Evolutionary conservation across 768 basidiomycete genomes (phyloP), one percentile per base, ranked within the genome.

Genomic region (Harrya chromipes): DNA sequence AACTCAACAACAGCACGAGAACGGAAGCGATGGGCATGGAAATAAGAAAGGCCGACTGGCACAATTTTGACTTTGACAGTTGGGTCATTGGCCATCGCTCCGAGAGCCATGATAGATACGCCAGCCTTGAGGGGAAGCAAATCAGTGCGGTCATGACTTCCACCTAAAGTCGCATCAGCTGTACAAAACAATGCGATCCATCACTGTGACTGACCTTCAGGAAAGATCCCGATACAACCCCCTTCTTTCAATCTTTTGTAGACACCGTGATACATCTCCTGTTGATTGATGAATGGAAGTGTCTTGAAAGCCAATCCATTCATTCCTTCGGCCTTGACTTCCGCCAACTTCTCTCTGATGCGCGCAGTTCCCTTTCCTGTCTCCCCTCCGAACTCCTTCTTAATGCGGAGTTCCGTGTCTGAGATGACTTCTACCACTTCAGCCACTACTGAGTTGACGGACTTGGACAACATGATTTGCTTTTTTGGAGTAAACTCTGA

Each of bases 1-100:
- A 98, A 99, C 64, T 99, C 97, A 42, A 99, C 88, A 23, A 99
- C 97, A 7, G 94, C 97, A 49, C 97, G 83, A 13, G 94, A 97
- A 29, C 97, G 86, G 75, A 98, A 99, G 54, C 86, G 85, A 72
- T 85, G 82, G 1, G 84, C 80, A 66, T 86, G 85, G 65, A 87
- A 86, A 59, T 87, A 86, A 29, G 81, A 83, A 23, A 87, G 62
- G 61, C 87, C 81, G 66, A 93, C 84, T 65, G 94, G 83, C 64
- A 94, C 94, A 54, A 99, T 91, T 67, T 91, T 90, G 64, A 99
- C 93, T 55, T 84, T 81, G 31, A 94, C 75, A 50, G 74, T 81
- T 6, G 93, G 85, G 64, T 97, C 82, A 53, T 88, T 87, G 10
- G 90, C 90, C 92, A 98, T 95, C 5, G 97, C 94, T 21, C 97